These are phyloP conservation scores for Trichoderma sp. DNA, from an alignment of 2,329 filamentous ascomycete species.

Conservation along the genomic window DNA sequence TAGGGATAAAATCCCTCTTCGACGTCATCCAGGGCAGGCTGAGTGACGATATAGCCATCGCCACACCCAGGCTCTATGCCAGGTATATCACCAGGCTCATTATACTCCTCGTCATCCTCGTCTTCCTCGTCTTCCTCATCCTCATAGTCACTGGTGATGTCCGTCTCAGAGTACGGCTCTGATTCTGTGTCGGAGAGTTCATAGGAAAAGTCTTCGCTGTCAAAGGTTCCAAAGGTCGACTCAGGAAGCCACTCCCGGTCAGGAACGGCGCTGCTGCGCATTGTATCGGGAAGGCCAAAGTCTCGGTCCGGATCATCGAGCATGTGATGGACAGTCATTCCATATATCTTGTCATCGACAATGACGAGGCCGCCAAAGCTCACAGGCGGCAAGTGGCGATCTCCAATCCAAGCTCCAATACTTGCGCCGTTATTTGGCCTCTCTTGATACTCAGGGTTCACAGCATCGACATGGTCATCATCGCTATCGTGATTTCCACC, in stretches of 20 bases:
- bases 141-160: conserved; percentile 51
- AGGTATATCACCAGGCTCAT: conserved; percentile 70
- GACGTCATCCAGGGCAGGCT: conserved; percentile 86
- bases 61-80: conserved; percentile 73
- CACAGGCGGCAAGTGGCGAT: conserved; percentile 83
- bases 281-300: conserved; percentile 29
- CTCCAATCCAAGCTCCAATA: conserved; percentile 84
- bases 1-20: conserved; percentile 77
- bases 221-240: conserved; percentile 40
- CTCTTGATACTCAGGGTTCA: conserved; percentile 75
- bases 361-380: conserved; percentile 86
- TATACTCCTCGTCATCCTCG: conserved; percentile 53
- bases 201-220: conserved; percentile 54
- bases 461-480: conserved; percentile 40
- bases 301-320: conserved; percentile 66
- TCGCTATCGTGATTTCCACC: conserved; percentile 33
- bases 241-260: conserved; percentile 44
- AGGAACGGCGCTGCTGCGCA: conserved; percentile 40
- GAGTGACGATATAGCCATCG: conserved; percentile 77
- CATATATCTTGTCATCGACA: conserved; percentile 79
- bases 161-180: conserved; percentile 48
- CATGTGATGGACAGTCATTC: conserved; percentile 97
- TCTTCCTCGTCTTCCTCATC: conserved; percentile 54
- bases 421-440: conserved; percentile 82
- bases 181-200: conserved; percentile 63